A percentile compares a stretch with the other conserved stretches of the same genome.
phyloP scores from a whole-genome alignment of 768 basidiomycete species.

The Rhizopogon salebrosus region DNA sequence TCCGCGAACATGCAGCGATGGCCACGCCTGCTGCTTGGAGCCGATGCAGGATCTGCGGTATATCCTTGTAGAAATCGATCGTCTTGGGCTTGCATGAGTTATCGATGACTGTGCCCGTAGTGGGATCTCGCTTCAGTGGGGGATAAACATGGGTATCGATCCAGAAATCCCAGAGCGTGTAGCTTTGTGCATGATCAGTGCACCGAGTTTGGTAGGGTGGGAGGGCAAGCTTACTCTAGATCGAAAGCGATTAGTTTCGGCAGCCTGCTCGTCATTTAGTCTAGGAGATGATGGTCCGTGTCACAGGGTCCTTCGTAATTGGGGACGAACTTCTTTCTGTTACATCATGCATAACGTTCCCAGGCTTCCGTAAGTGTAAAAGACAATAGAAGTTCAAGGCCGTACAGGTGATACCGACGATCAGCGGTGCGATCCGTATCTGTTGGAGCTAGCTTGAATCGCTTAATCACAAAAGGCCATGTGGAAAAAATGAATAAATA shows the following conservation, averaged over 20 bases:
- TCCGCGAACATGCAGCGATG: slow-evolving; percentile 74
- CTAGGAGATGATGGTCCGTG: not conserved
- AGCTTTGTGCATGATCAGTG: slow-evolving; percentile 38
- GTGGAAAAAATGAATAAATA: no score
- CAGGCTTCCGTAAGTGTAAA: not conserved
- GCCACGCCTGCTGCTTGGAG: slow-evolving; percentile 43
- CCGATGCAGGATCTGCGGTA: slow-evolving; percentile 64
- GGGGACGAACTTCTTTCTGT: not conserved
- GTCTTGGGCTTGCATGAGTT: slow-evolving; percentile 15
- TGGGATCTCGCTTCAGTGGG: slow-evolving; percentile 44
- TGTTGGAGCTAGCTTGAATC: no score
- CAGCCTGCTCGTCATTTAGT: slow-evolving; percentile 18
- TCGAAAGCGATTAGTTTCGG: slow-evolving; percentile 78
- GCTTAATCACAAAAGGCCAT: no score
- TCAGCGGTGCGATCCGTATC: no score
- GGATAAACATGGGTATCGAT: slow-evolving; percentile 73
- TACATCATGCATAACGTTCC: not conserved
- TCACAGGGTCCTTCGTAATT: no score
- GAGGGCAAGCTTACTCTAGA: slow-evolving; percentile 54
- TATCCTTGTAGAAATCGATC: slow-evolving; percentile 73
- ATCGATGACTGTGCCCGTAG: slow-evolving; percentile 19
- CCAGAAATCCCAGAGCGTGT: slow-evolving; percentile 86
- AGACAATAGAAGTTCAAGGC: no score
- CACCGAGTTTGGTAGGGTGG: not conserved
- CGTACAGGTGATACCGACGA: no score